Evolutionary conservation across 1,139 yeast species (phyloP), one percentile per base, ranked within the genome.

Genomic region (Pichia cactophila): DNA sequence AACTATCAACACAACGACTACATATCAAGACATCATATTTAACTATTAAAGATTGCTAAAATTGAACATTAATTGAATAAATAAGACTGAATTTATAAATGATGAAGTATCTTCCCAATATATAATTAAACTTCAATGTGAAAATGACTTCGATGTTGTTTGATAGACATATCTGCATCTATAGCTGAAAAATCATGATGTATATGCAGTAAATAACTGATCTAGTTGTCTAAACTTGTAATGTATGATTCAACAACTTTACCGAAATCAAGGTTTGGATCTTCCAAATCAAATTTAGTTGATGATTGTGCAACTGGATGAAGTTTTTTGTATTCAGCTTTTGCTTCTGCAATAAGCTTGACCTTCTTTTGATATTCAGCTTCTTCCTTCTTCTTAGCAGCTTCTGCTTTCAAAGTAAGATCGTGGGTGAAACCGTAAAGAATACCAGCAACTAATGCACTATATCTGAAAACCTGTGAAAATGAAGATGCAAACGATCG

Each of bases 391-490:
- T 78, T 73, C 65, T 77, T 74, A 48, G 69, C 72, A 55, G 84
- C 89, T 50, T 75, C 74, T 37, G 78, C 65, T 62, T 83, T 81
- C 62, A 89, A 77, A 50, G 77, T 71, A 64, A 78, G 73, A 72
- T 94, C 86, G 76, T 88, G 96, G 70, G 78, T 77, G 60, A 90
- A 87, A 60, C 98, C 98, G 72, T 87, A 88, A 54, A 80, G 77
- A 56, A 90, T 74, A 70, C 98, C 98, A 61, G 89, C 80, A 54
- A 89, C 95, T 60, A 92, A 79, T 53, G 94, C 85, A 61, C 95
- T 75, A 83, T 94, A 92, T 82, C 97, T 88, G 67, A 89, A 80
- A 64, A 69, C 79, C 66, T 64, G 23, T 14, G 20, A 35, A 17
- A 16, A 35, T 16, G 16, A 16, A 31, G 10, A 29, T 10, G 29